phyloP scores from a whole-genome alignment of 2,329 filamentous ascomycete genomes.

The Rhynchosporium secalis region DNA sequence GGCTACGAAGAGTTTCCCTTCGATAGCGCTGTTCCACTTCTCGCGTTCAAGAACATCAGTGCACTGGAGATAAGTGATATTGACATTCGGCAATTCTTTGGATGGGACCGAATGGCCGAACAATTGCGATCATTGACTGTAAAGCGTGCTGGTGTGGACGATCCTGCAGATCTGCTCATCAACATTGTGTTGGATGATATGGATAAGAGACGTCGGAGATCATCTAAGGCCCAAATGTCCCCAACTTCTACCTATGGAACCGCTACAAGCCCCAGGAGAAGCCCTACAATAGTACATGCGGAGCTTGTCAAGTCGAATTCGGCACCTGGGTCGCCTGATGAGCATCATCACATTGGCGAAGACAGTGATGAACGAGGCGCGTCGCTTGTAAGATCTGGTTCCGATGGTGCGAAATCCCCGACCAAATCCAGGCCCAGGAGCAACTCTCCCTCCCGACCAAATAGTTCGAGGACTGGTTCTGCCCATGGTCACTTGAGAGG shows the following conservation, averaged over 20 bases:
- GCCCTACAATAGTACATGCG: constrained; percentile 61
- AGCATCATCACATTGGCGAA: constrained; percentile 38
- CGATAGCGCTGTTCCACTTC: constrained; percentile 93
- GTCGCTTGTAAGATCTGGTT: constrained; percentile 36
- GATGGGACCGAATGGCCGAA: constrained; percentile 92
- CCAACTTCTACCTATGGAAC: constrained; percentile 70
- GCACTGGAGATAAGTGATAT: constrained; percentile 92
- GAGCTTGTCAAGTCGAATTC: constrained; percentile 69
- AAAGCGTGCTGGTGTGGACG: constrained; percentile 83
- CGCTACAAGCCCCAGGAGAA: constrained; percentile 58
- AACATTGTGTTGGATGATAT: constrained; percentile 96
- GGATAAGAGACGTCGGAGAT: constrained; percentile 84
- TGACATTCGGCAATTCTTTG: constrained; percentile 95
- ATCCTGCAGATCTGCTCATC: constrained; percentile 85
- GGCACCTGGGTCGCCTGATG: constrained; percentile 50
- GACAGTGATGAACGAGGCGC: constrained; percentile 30
- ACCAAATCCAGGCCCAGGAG: constrained; percentile 61
- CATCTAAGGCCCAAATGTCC: constrained; percentile 81
- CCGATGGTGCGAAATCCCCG: constrained; percentile 36
- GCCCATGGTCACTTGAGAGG: constrained; percentile 61
- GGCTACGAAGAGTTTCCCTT: constrained; percentile 98
- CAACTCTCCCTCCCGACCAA: constrained; percentile 76
- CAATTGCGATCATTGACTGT: constrained; percentile 87
- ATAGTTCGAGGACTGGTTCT: constrained; percentile 68
- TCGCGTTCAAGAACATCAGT: constrained; percentile 95